These are phyloP conservation scores for Ascochyta rabiei DNA, from an alignment of 2,329 filamentous ascomycete genomes.

Conservation along the genomic window DNA sequence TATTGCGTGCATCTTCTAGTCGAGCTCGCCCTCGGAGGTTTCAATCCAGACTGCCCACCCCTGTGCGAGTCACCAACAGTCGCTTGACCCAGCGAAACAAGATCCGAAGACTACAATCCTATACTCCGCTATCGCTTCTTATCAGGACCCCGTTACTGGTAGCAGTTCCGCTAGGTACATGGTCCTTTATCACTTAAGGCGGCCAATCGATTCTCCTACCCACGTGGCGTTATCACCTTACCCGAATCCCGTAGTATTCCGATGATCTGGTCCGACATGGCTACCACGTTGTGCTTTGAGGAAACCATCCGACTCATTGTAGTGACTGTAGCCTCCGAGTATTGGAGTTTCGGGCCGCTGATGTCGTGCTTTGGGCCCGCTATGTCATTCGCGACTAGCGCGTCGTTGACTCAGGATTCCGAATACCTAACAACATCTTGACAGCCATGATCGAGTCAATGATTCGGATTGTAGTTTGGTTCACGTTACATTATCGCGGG, in stretches of 20 bases:
- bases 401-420: not conserved
- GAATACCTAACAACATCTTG: not conserved
- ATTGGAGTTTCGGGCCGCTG: not conserved
- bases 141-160: too few species aligned
- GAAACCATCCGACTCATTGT: too few species aligned
- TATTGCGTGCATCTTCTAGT: not conserved
- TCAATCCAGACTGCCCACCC: not conserved
- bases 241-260: not conserved
- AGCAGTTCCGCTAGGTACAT: too few species aligned
- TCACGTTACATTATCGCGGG: too few species aligned
- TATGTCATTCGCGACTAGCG: slow-evolving; percentile 2
- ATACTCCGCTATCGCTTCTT: not conserved
- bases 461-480: too few species aligned
- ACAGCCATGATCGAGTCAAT: not conserved
- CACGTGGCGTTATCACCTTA: not conserved
- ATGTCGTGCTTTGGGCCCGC: slow-evolving; percentile 2
- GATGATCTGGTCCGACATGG: too few species aligned
- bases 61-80: not conserved
- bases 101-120: not conserved
- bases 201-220: not conserved
- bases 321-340: not conserved
- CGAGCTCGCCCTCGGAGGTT: not conserved
- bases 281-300: too few species aligned
- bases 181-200: too few species aligned
- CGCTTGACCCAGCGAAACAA: not conserved